Percentiles rank a stretch among this genome's conserved stretches.
These are phyloP conservation scores for Aureobasidium sp. DNA, from an alignment of 2,329 filamentous ascomycete species.

Conservation along the genomic window DNA sequence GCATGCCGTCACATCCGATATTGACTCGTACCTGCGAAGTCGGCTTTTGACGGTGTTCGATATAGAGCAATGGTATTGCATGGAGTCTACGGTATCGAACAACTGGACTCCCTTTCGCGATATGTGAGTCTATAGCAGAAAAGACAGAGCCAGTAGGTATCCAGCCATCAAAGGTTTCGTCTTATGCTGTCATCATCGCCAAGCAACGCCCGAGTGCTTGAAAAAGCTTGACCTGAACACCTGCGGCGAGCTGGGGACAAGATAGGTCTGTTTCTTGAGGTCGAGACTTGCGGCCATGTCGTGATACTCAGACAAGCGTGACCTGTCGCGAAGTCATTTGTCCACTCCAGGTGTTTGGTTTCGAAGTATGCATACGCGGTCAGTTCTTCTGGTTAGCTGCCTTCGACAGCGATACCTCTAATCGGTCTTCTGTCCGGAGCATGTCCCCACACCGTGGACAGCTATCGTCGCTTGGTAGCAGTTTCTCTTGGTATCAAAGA, in stretches of 20 bases:
- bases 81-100: not conserved
- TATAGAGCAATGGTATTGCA: not conserved
- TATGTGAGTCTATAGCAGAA: not conserved
- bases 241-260: not conserved
- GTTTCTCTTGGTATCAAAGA: not conserved
- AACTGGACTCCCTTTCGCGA: not conserved
- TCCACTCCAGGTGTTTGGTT: not conserved
- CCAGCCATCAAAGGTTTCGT: not conserved
- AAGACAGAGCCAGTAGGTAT: not conserved
- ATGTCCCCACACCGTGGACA: not conserved
- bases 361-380: not conserved
- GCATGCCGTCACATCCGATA: not conserved
- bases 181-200: not conserved
- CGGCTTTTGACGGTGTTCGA: not conserved
- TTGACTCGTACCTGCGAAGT: not conserved
- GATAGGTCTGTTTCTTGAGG: not conserved
- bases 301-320: not conserved
- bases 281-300: not conserved
- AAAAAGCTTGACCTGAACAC: not conserved
- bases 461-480: not conserved
- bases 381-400: not conserved
- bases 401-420: not conserved
- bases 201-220: constrained; percentile 9
- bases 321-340: not conserved
- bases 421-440: not conserved